Evolutionary conservation across 352 stramenopile species (phyloP), one percentile per base, ranked within the genome.

Genomic region (Globisporangium iwayamae): DNA sequence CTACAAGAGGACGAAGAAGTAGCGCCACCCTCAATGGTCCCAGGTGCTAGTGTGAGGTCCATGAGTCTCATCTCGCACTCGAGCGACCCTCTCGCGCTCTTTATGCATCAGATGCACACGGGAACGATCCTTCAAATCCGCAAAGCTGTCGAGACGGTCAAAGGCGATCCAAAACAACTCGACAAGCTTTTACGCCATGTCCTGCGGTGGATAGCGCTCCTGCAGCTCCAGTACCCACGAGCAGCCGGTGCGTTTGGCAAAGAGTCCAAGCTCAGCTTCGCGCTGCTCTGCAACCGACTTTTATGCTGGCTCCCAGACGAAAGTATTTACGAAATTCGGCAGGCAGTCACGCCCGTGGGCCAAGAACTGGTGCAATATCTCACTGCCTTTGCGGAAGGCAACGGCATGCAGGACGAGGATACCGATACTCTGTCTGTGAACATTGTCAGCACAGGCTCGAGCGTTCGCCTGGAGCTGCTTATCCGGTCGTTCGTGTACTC

Each of bases 221-320:
- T 81, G 36, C 67, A 79, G 28, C 60, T 53, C 6, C 59, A 74
- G 22, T 71, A 67, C 4, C 20, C 61, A 13, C 54, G 46, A 45
- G 64, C 13, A 22, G 16, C 43, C 68, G 65, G 32, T 22, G 50
- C 38, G 4, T 62, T 76, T 62, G 74, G 75, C 11, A 81, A 75
- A 55, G 78, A 87, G 64, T 74, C 69, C 4, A 74, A 73, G 10
- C 22, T 81, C 16, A 68, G 76, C 32, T 56, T 85, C 13, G 68
- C 72, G 2, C 25, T 83, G 4, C 51, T 83, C 9, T 79, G 71
- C 60, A 81, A 60, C 13, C 70, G 74, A 9, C 68, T 87, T 3
- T 70, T 78, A 25, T 74, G 68, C 55, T 87, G 78, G 78, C 75
- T 82, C 52, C 75, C 78, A 18, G 56, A 72, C 25, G 66, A 83